Evolutionary conservation across 2,329 filamentous ascomycete species (phyloP).

Genomic region (Laburnicola sp.): DNA sequence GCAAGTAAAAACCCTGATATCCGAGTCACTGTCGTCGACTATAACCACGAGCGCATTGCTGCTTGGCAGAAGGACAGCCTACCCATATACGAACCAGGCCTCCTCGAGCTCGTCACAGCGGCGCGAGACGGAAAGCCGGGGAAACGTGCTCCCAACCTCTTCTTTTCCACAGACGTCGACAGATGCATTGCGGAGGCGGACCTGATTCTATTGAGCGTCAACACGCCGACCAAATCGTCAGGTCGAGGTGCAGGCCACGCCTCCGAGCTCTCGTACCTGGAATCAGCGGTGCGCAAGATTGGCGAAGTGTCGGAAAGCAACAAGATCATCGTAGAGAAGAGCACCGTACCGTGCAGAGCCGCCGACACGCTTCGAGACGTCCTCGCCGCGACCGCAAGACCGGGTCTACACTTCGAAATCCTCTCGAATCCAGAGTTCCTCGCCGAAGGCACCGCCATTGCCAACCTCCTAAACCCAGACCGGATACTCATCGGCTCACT

Average conservation of each 20-base stretch:
- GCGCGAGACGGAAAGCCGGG: slow-evolving; percentile 53
- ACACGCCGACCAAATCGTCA: slow-evolving; percentile 74
- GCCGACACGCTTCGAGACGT: slow-evolving; percentile 70
- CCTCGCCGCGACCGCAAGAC: slow-evolving; percentile 52
- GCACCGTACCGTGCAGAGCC: slow-evolving; percentile 76
- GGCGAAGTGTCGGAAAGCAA: slow-evolving; percentile 67
- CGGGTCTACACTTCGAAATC: slow-evolving; percentile 70
- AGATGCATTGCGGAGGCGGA: slow-evolving; percentile 68
- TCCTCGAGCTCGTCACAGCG: slow-evolving; percentile 68
- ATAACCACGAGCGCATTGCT: slow-evolving; percentile 65
- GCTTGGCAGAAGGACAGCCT: slow-evolving; percentile 74
- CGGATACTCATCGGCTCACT: slow-evolving; percentile 74
- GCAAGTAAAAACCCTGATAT: slow-evolving; percentile 73
- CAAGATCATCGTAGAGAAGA: slow-evolving; percentile 80
- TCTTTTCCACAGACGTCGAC: slow-evolving; percentile 71
- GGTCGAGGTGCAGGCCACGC: slow-evolving; percentile 71
- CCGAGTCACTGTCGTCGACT: slow-evolving; percentile 74
- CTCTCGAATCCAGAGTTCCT: slow-evolving; percentile 83
- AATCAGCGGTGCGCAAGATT: slow-evolving; percentile 69
- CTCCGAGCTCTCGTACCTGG: slow-evolving; percentile 72
- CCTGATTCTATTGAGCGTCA: slow-evolving; percentile 74
- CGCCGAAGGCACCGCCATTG: slow-evolving; percentile 74
- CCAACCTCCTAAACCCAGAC: slow-evolving; percentile 70
- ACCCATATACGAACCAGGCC: slow-evolving; percentile 75
- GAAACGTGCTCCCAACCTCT: slow-evolving; percentile 64